A percentile compares a stretch with the other conserved stretches of the same genome.
Evolutionary conservation across 140 eudicot species (phyloP).

Genomic region (Flaveria floridana): DNA sequence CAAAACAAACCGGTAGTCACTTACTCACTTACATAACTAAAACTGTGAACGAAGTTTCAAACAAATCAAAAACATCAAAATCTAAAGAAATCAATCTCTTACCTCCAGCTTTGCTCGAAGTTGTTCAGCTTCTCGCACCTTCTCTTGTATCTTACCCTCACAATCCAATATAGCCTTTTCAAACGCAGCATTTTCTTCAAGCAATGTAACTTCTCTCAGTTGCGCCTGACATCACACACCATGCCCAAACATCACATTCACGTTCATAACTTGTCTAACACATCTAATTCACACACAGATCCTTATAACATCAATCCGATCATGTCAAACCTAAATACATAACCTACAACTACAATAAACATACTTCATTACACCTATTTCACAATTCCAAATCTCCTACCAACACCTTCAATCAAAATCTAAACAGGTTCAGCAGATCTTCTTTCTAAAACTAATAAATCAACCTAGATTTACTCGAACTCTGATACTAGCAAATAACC

Average conservation of each 20-base stretch:
- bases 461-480: background rate
- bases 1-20: background rate
- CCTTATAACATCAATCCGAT: background rate
- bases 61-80: background rate
- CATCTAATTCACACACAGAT: conserved; percentile 14
- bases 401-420: background rate
- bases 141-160: conserved; percentile 67
- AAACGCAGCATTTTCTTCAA: conserved; percentile 78
- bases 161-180: conserved; percentile 69
- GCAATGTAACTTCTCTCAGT: conserved; percentile 62
- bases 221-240: conserved; percentile 55
- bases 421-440: conserved; percentile 6
- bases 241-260: conserved; percentile 20
- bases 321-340: conserved; percentile 9
- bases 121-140: conserved; percentile 60
- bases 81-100: conserved; percentile 20
- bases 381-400: conserved; percentile 13
- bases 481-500: no score
- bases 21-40: background rate
- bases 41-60: background rate
- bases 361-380: background rate
- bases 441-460: background rate
- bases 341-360: background rate
- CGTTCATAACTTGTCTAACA: background rate
- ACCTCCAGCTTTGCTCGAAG: conserved; percentile 70